Conservation (phyloP, 2,329 filamentous ascomycete species). For the Fulvia fulva region DNA sequence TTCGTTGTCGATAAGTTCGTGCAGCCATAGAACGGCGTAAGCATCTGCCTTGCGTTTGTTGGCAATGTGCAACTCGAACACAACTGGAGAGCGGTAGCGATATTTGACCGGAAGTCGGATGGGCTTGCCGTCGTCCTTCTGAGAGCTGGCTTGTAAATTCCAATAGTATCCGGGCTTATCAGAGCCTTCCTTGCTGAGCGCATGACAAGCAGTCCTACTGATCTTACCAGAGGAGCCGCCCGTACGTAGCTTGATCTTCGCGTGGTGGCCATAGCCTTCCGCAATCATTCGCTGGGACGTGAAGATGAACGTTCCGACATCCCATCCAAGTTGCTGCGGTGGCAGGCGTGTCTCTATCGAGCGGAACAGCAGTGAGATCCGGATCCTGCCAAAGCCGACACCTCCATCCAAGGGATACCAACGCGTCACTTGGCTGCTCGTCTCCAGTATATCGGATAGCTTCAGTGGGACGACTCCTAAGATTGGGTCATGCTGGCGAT, state of each 20-base stretch:
- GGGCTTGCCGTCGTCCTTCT: constrained; percentile 47
- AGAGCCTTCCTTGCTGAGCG: constrained; percentile 49
- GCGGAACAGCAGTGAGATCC: constrained; percentile 85
- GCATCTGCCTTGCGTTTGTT: constrained; percentile 68
- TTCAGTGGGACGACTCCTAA: constrained; percentile 88
- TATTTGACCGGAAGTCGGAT: constrained; percentile 82
- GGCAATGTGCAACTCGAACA: constrained; percentile 75
- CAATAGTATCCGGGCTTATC: constrained; percentile 53
- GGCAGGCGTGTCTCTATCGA: constrained; percentile 82
- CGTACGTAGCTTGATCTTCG: constrained; percentile 74
- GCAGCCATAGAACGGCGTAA: constrained; percentile 80
- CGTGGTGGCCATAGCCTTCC: constrained; percentile 56
- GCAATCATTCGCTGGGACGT: constrained; percentile 65
- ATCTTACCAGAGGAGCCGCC: constrained; percentile 76
- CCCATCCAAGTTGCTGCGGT: constrained; percentile 84
- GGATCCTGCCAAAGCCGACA: constrained; percentile 80
- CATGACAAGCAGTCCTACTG: constrained; percentile 58
- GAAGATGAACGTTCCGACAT: constrained; percentile 93
- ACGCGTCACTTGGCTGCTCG: constrained; percentile 76
- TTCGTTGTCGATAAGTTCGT: constrained; percentile 77
- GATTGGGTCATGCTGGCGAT: constrained; percentile 90
- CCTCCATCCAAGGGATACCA: constrained; percentile 98
- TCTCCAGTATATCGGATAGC: constrained; percentile 81
- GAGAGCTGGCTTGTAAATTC: constrained; percentile 43
- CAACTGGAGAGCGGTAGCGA: constrained; percentile 82